A percentile compares a stretch with the other conserved stretches of the same genome.
These are phyloP conservation scores for Excoecaria agallocha DNA, from an alignment of 345 rosid genomes.

Conservation along the genomic window DNA sequence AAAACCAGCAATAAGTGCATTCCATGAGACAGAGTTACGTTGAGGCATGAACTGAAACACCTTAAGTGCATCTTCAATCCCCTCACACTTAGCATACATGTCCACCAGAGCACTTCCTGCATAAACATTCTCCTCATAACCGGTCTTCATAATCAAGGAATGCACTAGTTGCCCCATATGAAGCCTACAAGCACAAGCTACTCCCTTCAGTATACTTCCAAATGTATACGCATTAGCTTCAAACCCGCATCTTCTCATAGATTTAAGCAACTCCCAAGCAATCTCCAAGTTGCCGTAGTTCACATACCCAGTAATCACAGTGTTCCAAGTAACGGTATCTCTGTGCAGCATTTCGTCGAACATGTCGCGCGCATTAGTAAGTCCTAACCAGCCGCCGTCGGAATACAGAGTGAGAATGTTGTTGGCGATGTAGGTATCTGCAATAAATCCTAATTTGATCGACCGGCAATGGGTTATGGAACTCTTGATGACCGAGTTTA, in stretches of 20 bases:
- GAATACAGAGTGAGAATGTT: conserved; percentile 38
- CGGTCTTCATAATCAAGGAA: conserved; percentile 45
- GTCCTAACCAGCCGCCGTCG: conserved; percentile 16
- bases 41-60: conserved; percentile 47
- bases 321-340: conserved; percentile 70
- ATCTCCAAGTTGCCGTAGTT: conserved; percentile 41
- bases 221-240: conserved; percentile 49
- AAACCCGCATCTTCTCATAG: conserved; percentile 42
- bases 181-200: conserved; percentile 41
- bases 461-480: conserved; percentile 42
- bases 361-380: conserved; percentile 41
- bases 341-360: conserved; percentile 58
- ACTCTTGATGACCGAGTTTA: conserved; percentile 24
- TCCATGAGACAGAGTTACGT: conserved; percentile 67
- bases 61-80: conserved; percentile 45
- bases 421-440: conserved; percentile 52
- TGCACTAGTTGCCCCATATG: conserved; percentile 60
- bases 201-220: conserved; percentile 63
- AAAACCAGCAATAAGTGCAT: conserved; percentile 71
- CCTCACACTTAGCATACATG: conserved; percentile 69
- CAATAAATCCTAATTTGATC: conserved; percentile 41
- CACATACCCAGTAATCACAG: conserved; percentile 61
- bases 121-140: conserved; percentile 46
- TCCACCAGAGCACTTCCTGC: conserved; percentile 65
- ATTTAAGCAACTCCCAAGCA: conserved; percentile 41